Conservation (phyloP, 306 rosid species). For the Fragaria vesca region DNA sequence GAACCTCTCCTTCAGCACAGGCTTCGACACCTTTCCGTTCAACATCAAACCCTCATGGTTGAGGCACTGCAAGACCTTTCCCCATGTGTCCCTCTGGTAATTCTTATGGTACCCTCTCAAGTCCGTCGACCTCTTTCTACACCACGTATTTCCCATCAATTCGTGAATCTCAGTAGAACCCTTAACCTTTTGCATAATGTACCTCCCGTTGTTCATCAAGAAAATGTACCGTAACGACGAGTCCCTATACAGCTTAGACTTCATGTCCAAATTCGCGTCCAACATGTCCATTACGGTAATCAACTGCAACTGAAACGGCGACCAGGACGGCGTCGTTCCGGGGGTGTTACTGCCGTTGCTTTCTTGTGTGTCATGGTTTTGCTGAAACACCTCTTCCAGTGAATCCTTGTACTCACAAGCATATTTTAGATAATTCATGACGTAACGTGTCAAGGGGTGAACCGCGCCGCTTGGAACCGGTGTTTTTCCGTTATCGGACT, state of each 20-base stretch:
- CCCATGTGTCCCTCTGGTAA: conserved; percentile 79
- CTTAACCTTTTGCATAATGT: conserved; percentile 71
- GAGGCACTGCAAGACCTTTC: conserved; percentile 56
- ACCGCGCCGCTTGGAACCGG: conserved; percentile 76
- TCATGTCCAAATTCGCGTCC: conserved; percentile 55
- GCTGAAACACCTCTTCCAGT: conserved; percentile 53
- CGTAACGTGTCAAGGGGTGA: conserved; percentile 78
- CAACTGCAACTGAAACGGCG: conserved; percentile 46
- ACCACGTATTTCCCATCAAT: conserved; percentile 69
- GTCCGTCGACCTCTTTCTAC: conserved; percentile 55
- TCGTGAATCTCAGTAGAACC: conserved; percentile 56
- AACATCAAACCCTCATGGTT: conserved; percentile 55
- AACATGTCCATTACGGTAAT: conserved; percentile 52
- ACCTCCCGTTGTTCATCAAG: conserved; percentile 85
- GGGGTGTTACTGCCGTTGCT: not conserved
- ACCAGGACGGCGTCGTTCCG: conserved; percentile 30
- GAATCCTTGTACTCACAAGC: conserved; percentile 75
- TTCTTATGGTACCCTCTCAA: conserved; percentile 62
- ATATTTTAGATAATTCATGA: conserved; percentile 75
- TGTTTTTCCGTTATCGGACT: conserved; percentile 52
- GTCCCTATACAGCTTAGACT: conserved; percentile 60
- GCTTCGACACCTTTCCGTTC: conserved; percentile 51
- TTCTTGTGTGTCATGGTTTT: not conserved
- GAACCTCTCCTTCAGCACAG: conserved; percentile 67
- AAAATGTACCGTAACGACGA: conserved; percentile 50